Evolutionary conservation across 208 protist species (phyloP), one percentile per base, ranked within the genome.

Genomic region (Leptomonas seymouri): DNA sequence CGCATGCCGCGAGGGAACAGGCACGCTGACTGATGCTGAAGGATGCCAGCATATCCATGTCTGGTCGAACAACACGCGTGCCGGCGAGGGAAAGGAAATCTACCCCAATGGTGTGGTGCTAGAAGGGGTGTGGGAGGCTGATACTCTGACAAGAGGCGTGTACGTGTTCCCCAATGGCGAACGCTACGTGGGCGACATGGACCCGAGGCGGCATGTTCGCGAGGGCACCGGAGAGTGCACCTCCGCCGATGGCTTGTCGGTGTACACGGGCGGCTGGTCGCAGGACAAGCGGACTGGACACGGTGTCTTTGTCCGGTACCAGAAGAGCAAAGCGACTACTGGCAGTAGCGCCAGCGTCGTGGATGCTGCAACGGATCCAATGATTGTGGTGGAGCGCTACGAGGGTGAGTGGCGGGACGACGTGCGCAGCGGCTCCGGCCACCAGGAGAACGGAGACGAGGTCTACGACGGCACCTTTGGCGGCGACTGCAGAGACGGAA

Each of bases 91-190:
- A 23, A 74, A 57, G 30, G 67, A 93, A n/a, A 60, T 21, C 16
- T 86, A 91, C 74, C 62, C 73, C 3, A 87, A 84, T 79, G 82
- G 85, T 50, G 72, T 63, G 11, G 89, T 93, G 12, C 41, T 91
- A 69, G 56, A 80, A 12, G 92, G 92, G 5, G 55, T 49, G 23
- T 97, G 91, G 90, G 59, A 66, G 41, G 77, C 78, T 18, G 88
- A 83, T 59, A 41, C 34, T 30, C 59, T 74, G 1, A 36, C 69
- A 20, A 79, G 60, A 21, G 89, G 84, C 57, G 76, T 82, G n/a
- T 97, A 88, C 77, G 73, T 75, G 16, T 97, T 94, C 76, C 81
- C 87, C 2, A 93, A 94, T 61, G 88, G 86, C 1, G 87, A 92
- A 56, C 75, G 78, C 21, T 93, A 97, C 72, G 58, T 66, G 15